These are phyloP conservation scores for Schizophyllum commune DNA, from an alignment of 1,284 basidiomycete genomes.

Conservation along the genomic window DNA sequence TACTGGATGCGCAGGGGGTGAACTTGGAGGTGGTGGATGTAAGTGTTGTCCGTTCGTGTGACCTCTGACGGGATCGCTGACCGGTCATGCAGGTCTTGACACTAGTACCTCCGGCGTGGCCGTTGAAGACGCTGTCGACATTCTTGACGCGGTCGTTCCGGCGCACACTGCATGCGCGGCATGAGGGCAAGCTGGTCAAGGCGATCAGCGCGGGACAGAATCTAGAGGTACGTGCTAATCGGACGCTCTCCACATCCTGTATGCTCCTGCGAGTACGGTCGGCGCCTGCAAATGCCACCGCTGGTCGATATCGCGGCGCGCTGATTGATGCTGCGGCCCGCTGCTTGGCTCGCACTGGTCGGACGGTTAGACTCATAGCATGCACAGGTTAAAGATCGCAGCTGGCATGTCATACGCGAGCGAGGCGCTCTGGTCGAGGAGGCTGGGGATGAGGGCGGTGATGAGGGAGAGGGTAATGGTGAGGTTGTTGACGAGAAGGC, in stretches of 20 bases:
- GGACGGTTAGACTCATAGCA: slow-evolving; percentile 5
- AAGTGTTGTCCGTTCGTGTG: slow-evolving; percentile 18
- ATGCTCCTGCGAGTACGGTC: too few species aligned
- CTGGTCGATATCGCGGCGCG: too few species aligned
- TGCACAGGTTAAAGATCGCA: slow-evolving; percentile 39
- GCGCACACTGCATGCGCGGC: slow-evolving; percentile 59
- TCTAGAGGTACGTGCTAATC: slow-evolving; percentile 34
- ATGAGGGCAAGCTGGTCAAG: slow-evolving; percentile 69
- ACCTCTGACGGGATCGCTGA: slow-evolving; percentile 1
- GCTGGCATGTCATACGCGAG: slow-evolving; percentile 48
- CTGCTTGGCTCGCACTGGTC: slow-evolving; percentile 5
- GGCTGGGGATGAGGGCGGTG: slow-evolving; percentile 36
- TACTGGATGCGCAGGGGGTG: slow-evolving; percentile 75
- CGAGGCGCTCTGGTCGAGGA: slow-evolving; percentile 66
- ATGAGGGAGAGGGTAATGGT: slow-evolving; percentile 25
- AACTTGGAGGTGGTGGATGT: slow-evolving; percentile 76
- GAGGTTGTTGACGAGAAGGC: slow-evolving; percentile 31
- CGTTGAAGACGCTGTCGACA: slow-evolving; percentile 60
- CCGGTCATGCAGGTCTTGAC: slow-evolving; percentile 48
- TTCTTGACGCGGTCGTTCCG: slow-evolving; percentile 77
- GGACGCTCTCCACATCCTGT: too few species aligned
- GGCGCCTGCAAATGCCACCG: too few species aligned
- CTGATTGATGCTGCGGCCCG: background rate
- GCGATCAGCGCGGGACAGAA: slow-evolving; percentile 66
- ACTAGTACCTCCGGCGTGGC: slow-evolving; percentile 69